Base-by-base conservation (phyloP, 2,329 filamentous ascomycete genomes). In the Tolypocladium guangdongense region DNA sequence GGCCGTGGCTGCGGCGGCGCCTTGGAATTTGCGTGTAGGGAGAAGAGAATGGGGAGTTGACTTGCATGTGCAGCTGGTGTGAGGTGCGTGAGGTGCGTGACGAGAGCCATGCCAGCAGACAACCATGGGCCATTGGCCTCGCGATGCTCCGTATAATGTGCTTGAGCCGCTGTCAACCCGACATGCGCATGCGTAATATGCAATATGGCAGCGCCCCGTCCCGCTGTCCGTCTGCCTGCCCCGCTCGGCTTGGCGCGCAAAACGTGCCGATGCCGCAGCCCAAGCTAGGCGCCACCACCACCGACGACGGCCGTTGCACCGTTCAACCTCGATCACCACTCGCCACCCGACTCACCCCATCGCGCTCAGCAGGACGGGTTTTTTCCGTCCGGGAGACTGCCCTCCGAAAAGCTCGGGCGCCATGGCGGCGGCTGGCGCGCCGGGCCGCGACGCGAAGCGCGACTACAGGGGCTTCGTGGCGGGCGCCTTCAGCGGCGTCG, bases 401-500 rank as follows among this genome's bases (percentile, higher is more conserved):
- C n/a, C n/a, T n/a, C n/a, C n/a, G n/a, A n/a, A n/a, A n/a, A n/a
- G n/a, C n/a, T n/a, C n/a, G n/a, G 30, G 30, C 7, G 7, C 30
- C 30, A 30, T 4, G 27, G 27, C 3, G 27, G 27, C 27, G 6
- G 6, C 27, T 6, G 4, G 30, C 30, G 7, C 5, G 30, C 4
- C 4, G 7, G 30, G 30, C 30, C 5, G 7, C 5, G 30, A 30
- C 1, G 18, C 37, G 36, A 55, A 60, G 57, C 62, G 80, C 75
- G 60, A 86, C 66, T 97, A 96, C 76, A 91, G 89, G 64, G 93
- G 92, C n/a, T 99, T 97, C 67, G 89, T 96, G 32, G 93, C 89
- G 1, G 93, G 93, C n/a, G 83, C 96, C 7, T 96, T 96, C 66
- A 95, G 89, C 38, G 93, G 93, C 27, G 86, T 97, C 64, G 85